A percentile compares a stretch with the other conserved stretches of the same genome.
phyloP scores from a whole-genome alignment of 1,284 basidiomycete genomes.

The Porogramme epimiltina region DNA sequence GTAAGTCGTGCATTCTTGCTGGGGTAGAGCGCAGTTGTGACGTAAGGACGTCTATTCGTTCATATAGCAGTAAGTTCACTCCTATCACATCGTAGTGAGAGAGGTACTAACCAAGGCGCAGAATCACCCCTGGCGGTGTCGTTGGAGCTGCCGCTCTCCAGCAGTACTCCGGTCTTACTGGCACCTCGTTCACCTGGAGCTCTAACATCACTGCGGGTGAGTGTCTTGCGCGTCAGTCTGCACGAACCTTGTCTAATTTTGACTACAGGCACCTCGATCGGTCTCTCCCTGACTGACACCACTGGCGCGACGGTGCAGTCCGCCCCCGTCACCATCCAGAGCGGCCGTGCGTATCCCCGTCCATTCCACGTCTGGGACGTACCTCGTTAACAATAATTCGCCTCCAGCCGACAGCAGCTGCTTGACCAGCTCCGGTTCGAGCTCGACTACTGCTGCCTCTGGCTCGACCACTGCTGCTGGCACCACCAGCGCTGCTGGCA shows the following conservation, averaged over 20 bases:
- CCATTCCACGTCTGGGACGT: background rate
- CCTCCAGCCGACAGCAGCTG: slow-evolving; percentile 38
- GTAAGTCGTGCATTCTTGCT: slow-evolving; percentile 14
- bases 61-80: background rate
- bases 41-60: background rate
- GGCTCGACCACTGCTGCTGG: slow-evolving; percentile 5
- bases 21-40: background rate
- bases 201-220: slow-evolving; percentile 28
- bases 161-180: slow-evolving; percentile 25
- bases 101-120: slow-evolving; percentile 1
- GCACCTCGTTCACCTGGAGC: slow-evolving; percentile 30
- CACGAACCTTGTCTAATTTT: background rate
- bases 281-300: slow-evolving; percentile 54
- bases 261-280: slow-evolving; percentile 53
- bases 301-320: slow-evolving; percentile 49
- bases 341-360: slow-evolving; percentile 41
- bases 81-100: background rate
- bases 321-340: slow-evolving; percentile 49
- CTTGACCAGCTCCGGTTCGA: slow-evolving; percentile 24
- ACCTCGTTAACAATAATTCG: background rate
- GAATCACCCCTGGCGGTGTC: slow-evolving; percentile 28
- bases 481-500: background rate
- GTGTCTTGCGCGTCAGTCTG: background rate
- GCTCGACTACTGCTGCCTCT: slow-evolving; percentile 28
- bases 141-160: slow-evolving; percentile 27